phyloP scores from a whole-genome alignment of 306 rosid species.

The Begonia peltatifolia region DNA sequence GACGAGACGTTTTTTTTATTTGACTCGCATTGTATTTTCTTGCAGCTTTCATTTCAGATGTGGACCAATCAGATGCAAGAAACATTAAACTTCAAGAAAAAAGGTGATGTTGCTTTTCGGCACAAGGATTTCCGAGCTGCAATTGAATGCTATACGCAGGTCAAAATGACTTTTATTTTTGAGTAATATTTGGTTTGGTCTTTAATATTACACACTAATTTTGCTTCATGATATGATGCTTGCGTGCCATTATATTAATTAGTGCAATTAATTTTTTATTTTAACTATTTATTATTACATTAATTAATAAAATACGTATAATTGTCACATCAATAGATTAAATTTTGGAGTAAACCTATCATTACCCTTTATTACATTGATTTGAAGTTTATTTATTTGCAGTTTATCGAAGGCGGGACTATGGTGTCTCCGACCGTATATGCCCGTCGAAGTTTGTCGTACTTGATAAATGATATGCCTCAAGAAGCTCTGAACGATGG shows the following conservation, averaged over 20 bases:
- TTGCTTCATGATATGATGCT: too few species aligned
- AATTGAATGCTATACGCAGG: constrained; percentile 69
- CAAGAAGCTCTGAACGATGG: constrained; percentile 81
- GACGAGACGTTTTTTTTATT: too few species aligned
- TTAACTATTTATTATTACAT: too few species aligned
- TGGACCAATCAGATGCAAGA: constrained; percentile 99
- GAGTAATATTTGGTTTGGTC: too few species aligned
- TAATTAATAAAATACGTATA: too few species aligned
- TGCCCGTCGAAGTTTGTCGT: constrained; percentile 83
- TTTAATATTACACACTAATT: too few species aligned
- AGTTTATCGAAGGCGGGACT: constrained; percentile 83
- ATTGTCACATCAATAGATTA: neutral
- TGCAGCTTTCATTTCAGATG: constrained; percentile 97
- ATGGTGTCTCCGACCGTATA: constrained; percentile 80
- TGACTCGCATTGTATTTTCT: too few species aligned
- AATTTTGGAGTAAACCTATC: too few species aligned
- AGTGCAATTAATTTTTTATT: too few species aligned
- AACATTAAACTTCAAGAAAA: constrained; percentile 78
- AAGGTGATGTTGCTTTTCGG: constrained; percentile 81
- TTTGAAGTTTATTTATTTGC: constrained; percentile 14
- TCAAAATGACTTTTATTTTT: constrained; percentile 6
- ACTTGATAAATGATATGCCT: constrained; percentile 55
- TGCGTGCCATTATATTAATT: too few species aligned
- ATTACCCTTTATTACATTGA: neutral
- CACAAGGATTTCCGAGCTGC: constrained; percentile 63